Evolutionary conservation across 306 rosid genomes (phyloP), one percentile per base, ranked within the genome.

Genomic region (Abrus pulchellus): DNA sequence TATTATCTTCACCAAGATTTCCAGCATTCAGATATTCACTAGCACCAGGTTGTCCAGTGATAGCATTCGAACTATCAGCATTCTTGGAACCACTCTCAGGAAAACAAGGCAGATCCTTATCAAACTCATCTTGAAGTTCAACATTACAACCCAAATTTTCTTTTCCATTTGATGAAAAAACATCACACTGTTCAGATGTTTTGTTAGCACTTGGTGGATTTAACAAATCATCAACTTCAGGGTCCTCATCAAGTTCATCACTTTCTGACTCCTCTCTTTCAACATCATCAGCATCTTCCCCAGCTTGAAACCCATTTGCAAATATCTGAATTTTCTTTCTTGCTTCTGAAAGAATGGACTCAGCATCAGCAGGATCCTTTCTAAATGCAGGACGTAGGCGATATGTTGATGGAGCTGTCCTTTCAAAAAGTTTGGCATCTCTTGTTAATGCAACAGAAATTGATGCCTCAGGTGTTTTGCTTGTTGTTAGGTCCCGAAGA

Each of bases 391-490:
- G 63, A 70, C 97, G 95, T 33, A 95, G 93, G 12, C 99, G 92
- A 83, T 95, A 95, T 63, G 99, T 95, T 80, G 99, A 95, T 52
- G 99, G 98, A 66, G 99, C 99, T 69, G 93, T 90, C 82, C 99
- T 93, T 89, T 95, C 98, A 68, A 95, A 95, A 80, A 95, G 99
- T 88, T 95, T 95, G 79, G 94, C 83, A 87, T 95, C 99, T 89
- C 99, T 95, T 12, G 99, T 90, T 90, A 95, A 88, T 81, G 98
- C 99, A 84, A 95, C 99, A 80, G 99, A 95, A 80, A 95, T 95
- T 7, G 99, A 95, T 68, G 99, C 99, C 90, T 95, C 99, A 1
- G 99, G 99, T 7, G 98, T 95, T 89, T 89, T 95, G 90, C 99
- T 95, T 30, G 99, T 91, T 47, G 97, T 89, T 89, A 95, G 88